phyloP scores from a whole-genome alignment of 306 rosid species.

The Chamaecrista fasciculata region DNA sequence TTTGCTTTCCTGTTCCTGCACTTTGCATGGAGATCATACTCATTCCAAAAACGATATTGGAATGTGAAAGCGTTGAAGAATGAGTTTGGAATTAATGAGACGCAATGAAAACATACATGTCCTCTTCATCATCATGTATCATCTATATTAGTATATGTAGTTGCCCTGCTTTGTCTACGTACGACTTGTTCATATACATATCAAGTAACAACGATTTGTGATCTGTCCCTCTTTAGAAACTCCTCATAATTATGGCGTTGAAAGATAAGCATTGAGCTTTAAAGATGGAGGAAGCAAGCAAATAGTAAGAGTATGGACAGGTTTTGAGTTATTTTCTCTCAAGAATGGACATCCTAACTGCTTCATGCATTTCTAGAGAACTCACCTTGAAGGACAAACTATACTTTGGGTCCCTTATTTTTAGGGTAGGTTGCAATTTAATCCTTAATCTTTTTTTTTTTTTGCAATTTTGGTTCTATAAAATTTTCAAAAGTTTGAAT shows the following conservation, averaged over 20 bases:
- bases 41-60: conserved; percentile 6
- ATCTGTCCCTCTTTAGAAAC: conserved; percentile 1
- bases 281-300: conserved; percentile 52
- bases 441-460: too few relatives aligned
- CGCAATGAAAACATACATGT: conserved; percentile 22
- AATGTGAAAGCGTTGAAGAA: neutral
- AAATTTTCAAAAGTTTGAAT: too few relatives aligned
- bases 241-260: conserved; percentile 3
- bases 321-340: conserved; percentile 35
- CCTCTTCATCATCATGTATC: too few relatives aligned
- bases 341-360: conserved; percentile 38
- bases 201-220: too few relatives aligned
- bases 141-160: too few relatives aligned
- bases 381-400: too few relatives aligned
- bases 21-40: neutral
- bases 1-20: neutral
- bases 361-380: too few relatives aligned
- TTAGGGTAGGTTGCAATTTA: too few relatives aligned
- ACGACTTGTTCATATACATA: too few relatives aligned
- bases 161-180: too few relatives aligned
- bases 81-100: conserved; percentile 5
- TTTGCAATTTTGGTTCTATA: too few relatives aligned
- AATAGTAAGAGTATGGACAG: conserved; percentile 27
- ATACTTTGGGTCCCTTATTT: too few relatives aligned
- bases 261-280: conserved; percentile 29